Evolutionary conservation across 1,139 yeast genomes (phyloP).

Genomic region (Kurtzmaniella natalensis): DNA sequence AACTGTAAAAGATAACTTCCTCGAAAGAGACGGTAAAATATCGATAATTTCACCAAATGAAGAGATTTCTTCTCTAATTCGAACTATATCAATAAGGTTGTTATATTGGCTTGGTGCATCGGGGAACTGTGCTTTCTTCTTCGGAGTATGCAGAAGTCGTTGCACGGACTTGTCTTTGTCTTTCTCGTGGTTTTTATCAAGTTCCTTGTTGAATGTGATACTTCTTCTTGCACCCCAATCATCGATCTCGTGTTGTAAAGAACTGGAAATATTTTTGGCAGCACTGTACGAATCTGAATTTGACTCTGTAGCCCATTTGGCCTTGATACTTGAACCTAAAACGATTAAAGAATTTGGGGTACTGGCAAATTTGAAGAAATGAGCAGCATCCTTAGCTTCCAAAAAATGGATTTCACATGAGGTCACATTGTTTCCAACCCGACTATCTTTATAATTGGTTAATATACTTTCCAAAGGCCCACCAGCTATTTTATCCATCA

Average conservation of each 20-base stretch:
- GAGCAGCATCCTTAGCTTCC: constrained; percentile 49
- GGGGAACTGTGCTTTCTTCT: too few species aligned
- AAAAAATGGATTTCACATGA: constrained; percentile 48
- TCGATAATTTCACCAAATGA: constrained; percentile 61
- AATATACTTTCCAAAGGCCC: constrained; percentile 66
- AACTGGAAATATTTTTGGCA: constrained; percentile 31
- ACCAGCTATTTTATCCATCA: constrained; percentile 54
- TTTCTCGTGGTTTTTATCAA: constrained; percentile 18
- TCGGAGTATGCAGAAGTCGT: constrained; percentile 9
- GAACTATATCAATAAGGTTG: constrained; percentile 21
- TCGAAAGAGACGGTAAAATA: constrained; percentile 62
- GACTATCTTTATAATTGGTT: constrained; percentile 13
- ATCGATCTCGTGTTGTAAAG: constrained; percentile 24
- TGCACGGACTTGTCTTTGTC: neutral
- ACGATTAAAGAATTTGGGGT: constrained; percentile 53
- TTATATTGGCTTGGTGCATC: constrained; percentile 30
- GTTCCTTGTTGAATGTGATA: constrained; percentile 26
- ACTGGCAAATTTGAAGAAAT: constrained; percentile 52
- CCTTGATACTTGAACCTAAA: constrained; percentile 50
- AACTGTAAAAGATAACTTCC: constrained; percentile 57
- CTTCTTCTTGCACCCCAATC: constrained; percentile 31
- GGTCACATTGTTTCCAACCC: neutral
- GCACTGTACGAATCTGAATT: constrained; percentile 20
- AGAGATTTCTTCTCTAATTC: constrained; percentile 47
- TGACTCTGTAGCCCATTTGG: constrained; percentile 33